phyloP scores from a whole-genome alignment of 768 basidiomycete species.

The Dentipellis sp. region DNA sequence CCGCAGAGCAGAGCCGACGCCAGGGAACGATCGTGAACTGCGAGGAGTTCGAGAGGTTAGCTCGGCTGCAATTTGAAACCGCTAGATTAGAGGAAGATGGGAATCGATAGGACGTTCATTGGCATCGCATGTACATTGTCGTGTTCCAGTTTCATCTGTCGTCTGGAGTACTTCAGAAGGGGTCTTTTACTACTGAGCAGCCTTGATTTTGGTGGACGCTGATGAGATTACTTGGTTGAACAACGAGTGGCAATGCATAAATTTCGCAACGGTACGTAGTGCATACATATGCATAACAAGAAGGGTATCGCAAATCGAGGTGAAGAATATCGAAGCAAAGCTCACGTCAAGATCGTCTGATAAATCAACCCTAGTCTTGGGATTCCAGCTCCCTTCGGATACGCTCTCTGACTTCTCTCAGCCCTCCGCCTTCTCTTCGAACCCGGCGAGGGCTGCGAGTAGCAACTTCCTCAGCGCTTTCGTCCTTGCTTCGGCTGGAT shows the following conservation, averaged over 20 bases:
- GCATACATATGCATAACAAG: background rate
- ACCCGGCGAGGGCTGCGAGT: slow-evolving; percentile 67
- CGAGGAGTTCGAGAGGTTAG: slow-evolving; percentile 48
- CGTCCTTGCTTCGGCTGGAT: slow-evolving; percentile 33
- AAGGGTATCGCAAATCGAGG: slow-evolving; percentile 14
- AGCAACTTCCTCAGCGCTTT: slow-evolving; percentile 52
- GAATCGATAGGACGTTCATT: background rate
- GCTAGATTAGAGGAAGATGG: background rate
- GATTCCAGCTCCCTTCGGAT: slow-evolving; percentile 72
- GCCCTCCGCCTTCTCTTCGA: slow-evolving; percentile 60
- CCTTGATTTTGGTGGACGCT: no score
- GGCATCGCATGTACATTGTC: background rate
- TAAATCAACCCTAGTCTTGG: slow-evolving; percentile 32
- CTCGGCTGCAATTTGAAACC: slow-evolving; percentile 25
- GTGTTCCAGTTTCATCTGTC: no score
- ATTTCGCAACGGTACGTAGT: background rate
- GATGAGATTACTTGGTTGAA: no score
- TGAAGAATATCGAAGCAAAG: background rate
- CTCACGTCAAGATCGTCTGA: background rate
- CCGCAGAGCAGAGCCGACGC: slow-evolving; percentile 69
- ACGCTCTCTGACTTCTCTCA: slow-evolving; percentile 74
- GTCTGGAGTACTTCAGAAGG: no score
- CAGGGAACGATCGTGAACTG: slow-evolving; percentile 67
- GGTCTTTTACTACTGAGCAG: no score
- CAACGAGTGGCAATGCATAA: background rate